Base-by-base conservation (phyloP, 768 basidiomycete species). In the Panaeolus papilionaceus region DNA sequence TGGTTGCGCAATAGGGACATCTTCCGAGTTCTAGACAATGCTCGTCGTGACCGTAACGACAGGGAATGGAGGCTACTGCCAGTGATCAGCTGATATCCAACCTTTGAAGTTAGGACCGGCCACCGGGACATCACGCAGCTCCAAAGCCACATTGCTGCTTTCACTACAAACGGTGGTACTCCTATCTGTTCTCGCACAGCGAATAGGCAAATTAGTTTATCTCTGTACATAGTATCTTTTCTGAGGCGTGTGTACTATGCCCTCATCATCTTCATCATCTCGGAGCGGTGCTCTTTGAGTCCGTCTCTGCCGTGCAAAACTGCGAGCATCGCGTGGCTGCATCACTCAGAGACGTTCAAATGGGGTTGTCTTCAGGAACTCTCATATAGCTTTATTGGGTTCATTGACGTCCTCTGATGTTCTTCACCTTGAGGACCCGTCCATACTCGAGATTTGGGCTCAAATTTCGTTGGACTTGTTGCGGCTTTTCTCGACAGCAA, bases 341-440 rank as follows among this genome's bases (percentile, higher is more conserved):
- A 33, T 49, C 47, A 18, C 28, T 58, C 10, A 28, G 33, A 51
- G 33, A 33, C 20, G 28, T 58, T 33, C 26, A 18, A 58, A 58
- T 58, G 54, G 54, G 33, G 54, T 58, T 28, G 4, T 58, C 33
- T 58, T 37, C 54, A 58, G 54, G 54, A 58, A 58, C 54, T 16
- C 54, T 37, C 54, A 58, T 58, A 51, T 51, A 7, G 14, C 10
- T 58, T 12, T 33, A 28, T 33, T 58, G 10, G 14, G 26, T 12
- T 28, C 16, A 28, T 37, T 33, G 54, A 58, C 33, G 54, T 7
- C 33, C 28, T 58, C 6, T 20, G 47, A 9, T 8, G n/a, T 8
- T 7, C 8, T 20, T 20, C 20, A 49, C n/a, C 16, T 49, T 10
- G 2, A 10, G 23, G 8, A 20, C n/a, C 20, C 26, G 12, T 44